These are phyloP conservation scores for Hyphodiscus hymeniophilus DNA, from an alignment of 495 filamentous ascomycete genomes.

Conservation along the genomic window DNA sequence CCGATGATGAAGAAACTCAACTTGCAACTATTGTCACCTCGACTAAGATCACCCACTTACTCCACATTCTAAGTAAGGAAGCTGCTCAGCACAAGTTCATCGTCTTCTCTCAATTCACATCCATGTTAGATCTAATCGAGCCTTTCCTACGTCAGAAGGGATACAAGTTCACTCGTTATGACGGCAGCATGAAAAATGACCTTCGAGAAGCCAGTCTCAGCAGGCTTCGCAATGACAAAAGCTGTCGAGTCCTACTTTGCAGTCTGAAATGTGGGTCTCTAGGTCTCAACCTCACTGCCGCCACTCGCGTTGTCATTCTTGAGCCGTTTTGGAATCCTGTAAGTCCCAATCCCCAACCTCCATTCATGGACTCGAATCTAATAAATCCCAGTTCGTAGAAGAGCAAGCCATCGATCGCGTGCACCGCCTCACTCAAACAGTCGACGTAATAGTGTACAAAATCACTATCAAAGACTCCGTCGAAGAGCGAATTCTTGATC, in stretches of 20 bases:
- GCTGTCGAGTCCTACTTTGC: slow-evolving; percentile 75
- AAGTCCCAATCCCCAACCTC: slow-evolving; percentile 25
- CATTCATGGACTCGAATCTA: slow-evolving; percentile 3
- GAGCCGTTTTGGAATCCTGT: slow-evolving; percentile 98
- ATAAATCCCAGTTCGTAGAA: slow-evolving; percentile 65
- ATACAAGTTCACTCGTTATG: slow-evolving; percentile 79
- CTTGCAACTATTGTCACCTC: slow-evolving; percentile 48
- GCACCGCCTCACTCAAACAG: slow-evolving; percentile 88
- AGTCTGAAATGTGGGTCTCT: slow-evolving; percentile 87
- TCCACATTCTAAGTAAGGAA: slow-evolving; percentile 75
- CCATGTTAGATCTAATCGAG: slow-evolving; percentile 91
- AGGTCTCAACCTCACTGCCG: slow-evolving; percentile 90
- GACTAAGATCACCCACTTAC: slow-evolving; percentile 81
- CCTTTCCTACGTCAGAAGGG: slow-evolving; percentile 71
- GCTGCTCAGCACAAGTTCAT: slow-evolving; percentile 81
- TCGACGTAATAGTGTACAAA: slow-evolving; percentile 90
- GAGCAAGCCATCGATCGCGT: slow-evolving; percentile 98
- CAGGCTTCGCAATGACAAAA: slow-evolving; percentile 59
- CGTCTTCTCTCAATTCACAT: slow-evolving; percentile 93
- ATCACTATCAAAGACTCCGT: slow-evolving; percentile 78
- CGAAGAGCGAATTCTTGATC: slow-evolving; percentile 83
- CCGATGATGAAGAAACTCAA: slow-evolving; percentile 33
- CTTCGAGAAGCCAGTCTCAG: slow-evolving; percentile 75
- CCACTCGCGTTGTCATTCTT: slow-evolving; percentile 85
- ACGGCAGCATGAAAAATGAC: slow-evolving; percentile 93